A percentile compares a stretch with the other conserved stretches of the same genome.
Conservation (phyloP, 495 filamentous ascomycete genomes). For the Neurospora sp. region DNA sequence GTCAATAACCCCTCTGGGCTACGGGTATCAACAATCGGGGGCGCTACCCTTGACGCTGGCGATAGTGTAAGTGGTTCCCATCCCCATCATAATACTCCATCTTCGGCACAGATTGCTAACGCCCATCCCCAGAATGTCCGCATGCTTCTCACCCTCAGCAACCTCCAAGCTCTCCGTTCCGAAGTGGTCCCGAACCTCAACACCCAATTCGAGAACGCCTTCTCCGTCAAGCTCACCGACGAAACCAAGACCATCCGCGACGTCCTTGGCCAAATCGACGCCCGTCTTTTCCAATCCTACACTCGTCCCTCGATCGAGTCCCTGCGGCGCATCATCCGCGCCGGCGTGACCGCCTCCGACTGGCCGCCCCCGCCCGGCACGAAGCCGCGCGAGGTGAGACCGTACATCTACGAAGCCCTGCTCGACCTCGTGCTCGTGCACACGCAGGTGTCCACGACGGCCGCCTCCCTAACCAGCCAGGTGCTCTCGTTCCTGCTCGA, state of each 20-base stretch:
- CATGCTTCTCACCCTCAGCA: conserved; percentile 85
- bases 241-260: conserved; percentile 84
- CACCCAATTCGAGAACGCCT: conserved; percentile 76
- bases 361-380: conserved; percentile 55
- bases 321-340: conserved; percentile 52
- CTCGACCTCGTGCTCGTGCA: conserved; percentile 79
- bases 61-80: conserved; percentile 50
- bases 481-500: conserved; percentile 76
- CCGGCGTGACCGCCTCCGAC: conserved; percentile 56
- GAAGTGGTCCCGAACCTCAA: conserved; percentile 75
- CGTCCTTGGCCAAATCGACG: conserved; percentile 80
- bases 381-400: conserved; percentile 63
- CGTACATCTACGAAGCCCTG: conserved; percentile 82
- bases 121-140: conserved; percentile 60
- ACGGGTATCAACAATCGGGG: conserved; percentile 22
- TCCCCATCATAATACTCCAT: not conserved
- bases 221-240: conserved; percentile 83
- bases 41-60: conserved; percentile 52
- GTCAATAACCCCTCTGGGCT: conserved; percentile 11
- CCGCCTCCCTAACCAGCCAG: conserved; percentile 54
- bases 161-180: conserved; percentile 67
- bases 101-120: conserved; percentile 8
- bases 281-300: conserved; percentile 82
- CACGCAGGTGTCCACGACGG: conserved; percentile 80
- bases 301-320: conserved; percentile 57